These are phyloP conservation scores for Cyberlindnera nakhonratchasimensis DNA, from an alignment of 805 yeast genomes.

Conservation along the genomic window DNA sequence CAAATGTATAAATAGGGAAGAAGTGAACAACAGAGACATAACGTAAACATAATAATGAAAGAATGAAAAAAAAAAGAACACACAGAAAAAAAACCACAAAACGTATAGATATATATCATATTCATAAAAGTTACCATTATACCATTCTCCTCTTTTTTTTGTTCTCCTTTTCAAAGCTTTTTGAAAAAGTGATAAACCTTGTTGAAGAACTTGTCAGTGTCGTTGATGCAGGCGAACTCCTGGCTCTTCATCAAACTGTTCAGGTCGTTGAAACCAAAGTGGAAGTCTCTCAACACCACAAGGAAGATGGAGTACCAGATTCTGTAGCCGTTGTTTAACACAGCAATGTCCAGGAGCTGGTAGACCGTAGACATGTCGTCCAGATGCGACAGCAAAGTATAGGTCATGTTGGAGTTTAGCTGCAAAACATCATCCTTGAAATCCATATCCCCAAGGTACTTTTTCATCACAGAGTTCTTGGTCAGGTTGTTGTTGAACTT, in stretches of 20 bases:
- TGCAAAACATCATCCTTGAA: constrained; percentile 9
- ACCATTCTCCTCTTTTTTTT: no score
- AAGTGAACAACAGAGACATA: no score
- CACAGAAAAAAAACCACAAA: no score
- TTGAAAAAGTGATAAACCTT: constrained; percentile 19
- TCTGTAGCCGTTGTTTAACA: constrained; percentile 33
- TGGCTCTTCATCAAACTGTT: constrained; percentile 22
- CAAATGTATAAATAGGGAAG: no score
- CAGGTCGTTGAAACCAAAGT: constrained; percentile 45
- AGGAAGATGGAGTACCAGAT: constrained; percentile 37
- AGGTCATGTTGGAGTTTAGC: constrained; percentile 11
- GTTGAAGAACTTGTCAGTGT: constrained; percentile 22
- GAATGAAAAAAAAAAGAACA: no score
- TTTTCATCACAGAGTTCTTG: constrained; percentile 15
- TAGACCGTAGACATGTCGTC: constrained; percentile 7
- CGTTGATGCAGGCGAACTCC: constrained; percentile 13
- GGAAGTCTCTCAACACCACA: constrained; percentile 44
- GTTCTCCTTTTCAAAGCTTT: constrained; percentile 16
- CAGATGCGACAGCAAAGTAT: constrained; percentile 7
- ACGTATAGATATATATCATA: not conserved
- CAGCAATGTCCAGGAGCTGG: constrained; percentile 22
- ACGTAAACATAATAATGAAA: no score
- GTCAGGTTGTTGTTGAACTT: constrained; percentile 22
- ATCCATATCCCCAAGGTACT: constrained; percentile 10
- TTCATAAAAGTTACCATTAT: no score